Conservation (phyloP, 202 grass and related monocot species). For the Miscanthus sacchariflorus region DNA sequence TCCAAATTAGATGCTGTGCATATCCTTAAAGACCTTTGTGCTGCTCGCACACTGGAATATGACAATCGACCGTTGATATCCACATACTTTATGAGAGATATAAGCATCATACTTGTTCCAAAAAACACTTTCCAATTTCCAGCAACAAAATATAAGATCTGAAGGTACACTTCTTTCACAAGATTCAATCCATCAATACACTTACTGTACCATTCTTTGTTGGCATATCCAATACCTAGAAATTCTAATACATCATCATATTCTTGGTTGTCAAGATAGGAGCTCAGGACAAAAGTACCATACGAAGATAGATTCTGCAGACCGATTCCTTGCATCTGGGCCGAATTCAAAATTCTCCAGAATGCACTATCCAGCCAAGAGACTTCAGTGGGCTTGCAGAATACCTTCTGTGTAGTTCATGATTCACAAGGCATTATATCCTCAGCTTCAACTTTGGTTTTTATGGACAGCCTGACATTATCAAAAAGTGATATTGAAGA, state of each 20-base stretch:
- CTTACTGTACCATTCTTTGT: conserved; percentile 56
- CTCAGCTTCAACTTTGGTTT: conserved; percentile 49
- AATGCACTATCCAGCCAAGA: conserved; percentile 48
- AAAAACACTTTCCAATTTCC: conserved; percentile 48
- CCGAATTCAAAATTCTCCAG: conserved; percentile 61
- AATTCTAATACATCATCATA: conserved; percentile 50
- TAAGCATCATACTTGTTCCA: conserved; percentile 22
- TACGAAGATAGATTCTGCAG: conserved; percentile 55
- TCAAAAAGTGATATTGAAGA: conserved; percentile 52
- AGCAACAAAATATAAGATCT: conserved; percentile 54
- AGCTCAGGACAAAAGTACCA: conserved; percentile 61
- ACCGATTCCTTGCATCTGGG: conserved; percentile 38
- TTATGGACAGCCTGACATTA: conserved; percentile 48
- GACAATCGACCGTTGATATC: conserved; percentile 31
- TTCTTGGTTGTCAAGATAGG: conserved; percentile 50
- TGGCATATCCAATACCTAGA: conserved; percentile 51
- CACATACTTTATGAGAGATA: conserved; percentile 65
- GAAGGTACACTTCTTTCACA: conserved; percentile 58
- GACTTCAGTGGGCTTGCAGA: conserved; percentile 70
- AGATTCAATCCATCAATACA: conserved; percentile 60
- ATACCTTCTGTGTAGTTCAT: conserved; percentile 51
- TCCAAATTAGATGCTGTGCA: conserved; percentile 46
- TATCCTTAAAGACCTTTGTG: conserved; percentile 8
- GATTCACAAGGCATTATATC: conserved; percentile 68
- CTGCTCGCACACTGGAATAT: conserved; percentile 43